Percentiles rank a stretch among this genome's conserved stretches.
Evolutionary conservation across 805 yeast genomes (phyloP).

Genomic region (Torulaspora franciscae): DNA sequence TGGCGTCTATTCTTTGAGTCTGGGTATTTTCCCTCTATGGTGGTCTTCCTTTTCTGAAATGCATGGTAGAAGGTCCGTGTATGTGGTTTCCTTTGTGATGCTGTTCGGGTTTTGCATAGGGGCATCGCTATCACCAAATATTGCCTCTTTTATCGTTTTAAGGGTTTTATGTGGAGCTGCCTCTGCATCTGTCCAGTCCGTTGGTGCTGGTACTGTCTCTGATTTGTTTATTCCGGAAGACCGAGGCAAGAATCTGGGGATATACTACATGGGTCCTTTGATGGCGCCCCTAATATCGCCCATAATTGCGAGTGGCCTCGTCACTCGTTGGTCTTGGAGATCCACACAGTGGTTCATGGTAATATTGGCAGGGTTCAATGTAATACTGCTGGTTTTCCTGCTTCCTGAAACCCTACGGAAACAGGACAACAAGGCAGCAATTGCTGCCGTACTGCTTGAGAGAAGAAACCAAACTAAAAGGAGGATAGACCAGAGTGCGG

Average conservation of each 20-base stretch:
- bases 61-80: slow-evolving; percentile 70
- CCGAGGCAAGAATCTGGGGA: slow-evolving; percentile 76
- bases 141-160: slow-evolving; percentile 59
- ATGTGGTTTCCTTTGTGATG: slow-evolving; percentile 59
- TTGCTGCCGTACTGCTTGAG: slow-evolving; percentile 43
- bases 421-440: slow-evolving; percentile 49
- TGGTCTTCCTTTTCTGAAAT: slow-evolving; percentile 79
- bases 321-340: slow-evolving; percentile 76
- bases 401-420: slow-evolving; percentile 74
- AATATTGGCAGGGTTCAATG: slow-evolving; percentile 54
- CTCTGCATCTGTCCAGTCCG: slow-evolving; percentile 81
- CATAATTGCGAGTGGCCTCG: slow-evolving; percentile 70
- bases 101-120: slow-evolving; percentile 68
- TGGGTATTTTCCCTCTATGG: slow-evolving; percentile 83
- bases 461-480: slow-evolving; percentile 28
- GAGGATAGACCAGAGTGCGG: slow-evolving; percentile 2
- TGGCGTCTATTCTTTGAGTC: slow-evolving; percentile 66
- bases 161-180: slow-evolving; percentile 73
- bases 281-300: slow-evolving; percentile 80
- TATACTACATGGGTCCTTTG: slow-evolving; percentile 73
- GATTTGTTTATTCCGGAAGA: slow-evolving; percentile 63
- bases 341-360: slow-evolving; percentile 84
- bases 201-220: slow-evolving; percentile 84
- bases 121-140: slow-evolving; percentile 57
- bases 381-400: slow-evolving; percentile 45